Evolutionary conservation across 352 stramenopile genomes (phyloP).

Genomic region (Stramenopiles sp.): DNA sequence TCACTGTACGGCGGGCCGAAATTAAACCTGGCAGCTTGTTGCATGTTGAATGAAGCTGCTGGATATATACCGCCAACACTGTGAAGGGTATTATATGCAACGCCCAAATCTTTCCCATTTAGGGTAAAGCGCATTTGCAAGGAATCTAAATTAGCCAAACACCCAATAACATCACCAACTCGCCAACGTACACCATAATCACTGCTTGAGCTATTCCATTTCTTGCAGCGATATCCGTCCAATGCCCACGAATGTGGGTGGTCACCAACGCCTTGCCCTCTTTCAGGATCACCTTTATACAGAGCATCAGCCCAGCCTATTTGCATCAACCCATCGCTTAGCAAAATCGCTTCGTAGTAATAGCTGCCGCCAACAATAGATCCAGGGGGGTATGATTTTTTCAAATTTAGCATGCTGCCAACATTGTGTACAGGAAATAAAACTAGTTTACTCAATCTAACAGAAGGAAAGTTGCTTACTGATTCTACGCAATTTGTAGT

Average conservation of each 20-base stretch:
- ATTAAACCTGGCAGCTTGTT: slow-evolving; percentile 49
- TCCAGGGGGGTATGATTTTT: not conserved
- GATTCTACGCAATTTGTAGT: not conserved
- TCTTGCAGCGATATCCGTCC: slow-evolving; percentile 64
- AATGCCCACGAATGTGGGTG: slow-evolving; percentile 65
- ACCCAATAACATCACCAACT: slow-evolving; percentile 54
- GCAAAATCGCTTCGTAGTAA: slow-evolving; percentile 66
- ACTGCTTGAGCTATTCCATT: slow-evolving; percentile 58
- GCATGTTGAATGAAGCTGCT: slow-evolving; percentile 54
- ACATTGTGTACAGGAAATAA: not conserved
- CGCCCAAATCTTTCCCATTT: slow-evolving; percentile 64
- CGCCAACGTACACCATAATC: slow-evolving; percentile 59
- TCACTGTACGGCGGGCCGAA: slow-evolving; percentile 28
- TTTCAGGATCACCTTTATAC: slow-evolving; percentile 49
- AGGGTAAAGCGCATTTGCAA: slow-evolving; percentile 38
- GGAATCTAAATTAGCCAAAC: slow-evolving; percentile 16
- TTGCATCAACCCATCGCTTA: slow-evolving; percentile 69
- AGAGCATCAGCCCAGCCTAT: slow-evolving; percentile 68
- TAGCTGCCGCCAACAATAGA: slow-evolving; percentile 29
- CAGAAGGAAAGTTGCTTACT: not conserved
- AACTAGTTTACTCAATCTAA: not conserved
- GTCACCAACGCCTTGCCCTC: slow-evolving; percentile 70
- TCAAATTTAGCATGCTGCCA: not conserved
- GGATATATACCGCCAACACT: slow-evolving; percentile 61
- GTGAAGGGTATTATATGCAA: slow-evolving; percentile 57